Base-by-base conservation (phyloP, 768 basidiomycete genomes). In the Agrocybe pediades region DNA sequence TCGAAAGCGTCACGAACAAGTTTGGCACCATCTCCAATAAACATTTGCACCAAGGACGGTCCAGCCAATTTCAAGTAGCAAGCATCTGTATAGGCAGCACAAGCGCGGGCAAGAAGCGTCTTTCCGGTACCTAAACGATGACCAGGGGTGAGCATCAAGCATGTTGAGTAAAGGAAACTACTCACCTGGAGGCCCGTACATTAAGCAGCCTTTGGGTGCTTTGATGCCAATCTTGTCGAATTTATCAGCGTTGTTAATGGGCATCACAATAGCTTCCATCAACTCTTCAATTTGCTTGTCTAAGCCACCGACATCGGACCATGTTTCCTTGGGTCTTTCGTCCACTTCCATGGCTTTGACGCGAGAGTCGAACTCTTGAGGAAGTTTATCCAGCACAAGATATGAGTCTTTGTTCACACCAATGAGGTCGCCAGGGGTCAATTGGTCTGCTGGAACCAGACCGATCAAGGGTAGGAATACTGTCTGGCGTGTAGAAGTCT, bases 311-410 rank as follows among this genome's bases (percentile, higher is more conserved):
- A 99, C 96, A 71, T 95, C 94, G 20, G 95, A 95, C 65, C 98
- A 98, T 2, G 87, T 92, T 70, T 98, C 97, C 11, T 95, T 98
- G 27, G 97, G 97, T 47, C 94, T 82, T 69, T 98, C 97, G 61
- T 99, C 97, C 1, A 99, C 97, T 66, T 99, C 97, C 97, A 99
- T 99, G 8, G 97, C 97, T 71, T 98, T 98, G 21, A 99, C 97
- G 42, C 97, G 86, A 29, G 94, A 95, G 70, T 99, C 97, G 65
- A 94, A 98, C 75, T 99, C 97, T 21, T 90, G 91, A 3, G 97
- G 97, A 20, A 99, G 82, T 2, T 87, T 95, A 70, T 98, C 97
- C 30, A 99, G 82, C 27, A 98, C 85, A 59, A 99, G 87, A 68
- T 98, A 98, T 9, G 96, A 98, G 68, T 99, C 97, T 71, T 99